Percentiles rank a stretch among this genome's conserved stretches.
These are phyloP conservation scores for Dictyostelium firmibasis DNA, from an alignment of 78 protist species.

Conservation along the genomic window DNA sequence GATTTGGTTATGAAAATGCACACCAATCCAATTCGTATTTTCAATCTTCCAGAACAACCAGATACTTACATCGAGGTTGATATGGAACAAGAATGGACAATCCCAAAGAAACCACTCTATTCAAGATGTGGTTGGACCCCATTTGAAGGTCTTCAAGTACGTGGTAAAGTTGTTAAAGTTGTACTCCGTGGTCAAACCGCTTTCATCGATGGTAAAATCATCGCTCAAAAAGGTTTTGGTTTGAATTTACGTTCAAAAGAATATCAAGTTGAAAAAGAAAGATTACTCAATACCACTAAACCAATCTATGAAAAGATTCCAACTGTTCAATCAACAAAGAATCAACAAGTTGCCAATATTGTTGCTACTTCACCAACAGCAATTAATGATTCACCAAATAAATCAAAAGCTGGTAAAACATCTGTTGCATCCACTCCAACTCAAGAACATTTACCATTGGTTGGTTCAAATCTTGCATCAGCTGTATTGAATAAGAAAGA, in stretches of 20 bases:
- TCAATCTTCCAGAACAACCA: conserved; percentile 78
- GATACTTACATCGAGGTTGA: conserved; percentile 83
- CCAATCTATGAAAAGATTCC: background rate
- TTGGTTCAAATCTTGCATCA: conserved; percentile 22
- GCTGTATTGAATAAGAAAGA: background rate
- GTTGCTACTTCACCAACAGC: background rate
- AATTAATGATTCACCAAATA: background rate
- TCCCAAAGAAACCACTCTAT: conserved; percentile 31
- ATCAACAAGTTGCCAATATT: background rate
- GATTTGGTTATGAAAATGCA: conserved; percentile 52
- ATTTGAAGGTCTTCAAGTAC: conserved; percentile 68
- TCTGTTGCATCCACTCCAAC: background rate
- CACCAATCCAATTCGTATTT: conserved; percentile 72
- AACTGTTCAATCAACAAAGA: background rate
- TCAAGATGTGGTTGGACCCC: conserved; percentile 82
- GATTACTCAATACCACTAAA: background rate
- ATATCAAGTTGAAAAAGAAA: background rate
- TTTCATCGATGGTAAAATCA: conserved; percentile 69
- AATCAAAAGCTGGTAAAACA: no score
- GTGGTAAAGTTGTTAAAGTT: conserved; percentile 72
- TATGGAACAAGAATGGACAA: conserved; percentile 79
- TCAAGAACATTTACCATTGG: conserved; percentile 22
- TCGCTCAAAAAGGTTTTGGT: conserved; percentile 60
- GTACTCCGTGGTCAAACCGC: conserved; percentile 70
- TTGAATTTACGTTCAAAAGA: conserved; percentile 11